These are phyloP conservation scores for Saturnispora hagleri DNA, from an alignment of 805 yeast genomes.

Conservation along the genomic window DNA sequence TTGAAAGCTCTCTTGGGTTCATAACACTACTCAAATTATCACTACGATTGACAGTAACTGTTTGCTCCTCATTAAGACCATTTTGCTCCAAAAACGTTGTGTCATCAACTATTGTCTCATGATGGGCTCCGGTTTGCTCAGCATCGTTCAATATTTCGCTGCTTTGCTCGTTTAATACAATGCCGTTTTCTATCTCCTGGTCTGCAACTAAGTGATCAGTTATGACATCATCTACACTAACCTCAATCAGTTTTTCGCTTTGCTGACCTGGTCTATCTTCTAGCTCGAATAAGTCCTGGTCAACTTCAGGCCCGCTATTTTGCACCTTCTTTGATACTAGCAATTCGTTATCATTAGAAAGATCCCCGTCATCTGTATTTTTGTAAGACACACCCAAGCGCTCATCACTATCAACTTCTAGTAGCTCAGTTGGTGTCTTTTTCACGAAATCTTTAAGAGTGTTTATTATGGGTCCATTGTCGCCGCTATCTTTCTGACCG, in stretches of 20 bases:
- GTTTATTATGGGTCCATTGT: background rate
- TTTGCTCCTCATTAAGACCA: background rate
- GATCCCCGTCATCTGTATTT: background rate
- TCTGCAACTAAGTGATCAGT: background rate
- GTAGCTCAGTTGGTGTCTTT: background rate
- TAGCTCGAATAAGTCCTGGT: background rate
- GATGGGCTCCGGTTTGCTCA: background rate
- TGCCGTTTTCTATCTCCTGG: background rate
- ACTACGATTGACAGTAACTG: background rate
- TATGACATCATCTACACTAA: background rate
- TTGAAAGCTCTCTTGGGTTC: background rate
- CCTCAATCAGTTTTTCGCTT: background rate
- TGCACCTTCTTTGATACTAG: background rate
- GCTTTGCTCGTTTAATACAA: background rate
- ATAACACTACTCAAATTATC: background rate
- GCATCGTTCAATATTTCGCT: background rate
- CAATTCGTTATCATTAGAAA: background rate
- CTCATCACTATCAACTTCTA: background rate
- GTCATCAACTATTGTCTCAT: constrained; percentile 1
- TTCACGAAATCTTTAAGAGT: background rate
- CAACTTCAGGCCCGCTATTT: background rate
- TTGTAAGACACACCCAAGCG: background rate
- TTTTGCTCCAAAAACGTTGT: background rate
- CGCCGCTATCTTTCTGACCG: background rate
- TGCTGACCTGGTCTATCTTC: background rate